Evolutionary conservation across 192 early-diverging fungal species (phyloP).

Genomic region (Chytriomyces sp.): DNA sequence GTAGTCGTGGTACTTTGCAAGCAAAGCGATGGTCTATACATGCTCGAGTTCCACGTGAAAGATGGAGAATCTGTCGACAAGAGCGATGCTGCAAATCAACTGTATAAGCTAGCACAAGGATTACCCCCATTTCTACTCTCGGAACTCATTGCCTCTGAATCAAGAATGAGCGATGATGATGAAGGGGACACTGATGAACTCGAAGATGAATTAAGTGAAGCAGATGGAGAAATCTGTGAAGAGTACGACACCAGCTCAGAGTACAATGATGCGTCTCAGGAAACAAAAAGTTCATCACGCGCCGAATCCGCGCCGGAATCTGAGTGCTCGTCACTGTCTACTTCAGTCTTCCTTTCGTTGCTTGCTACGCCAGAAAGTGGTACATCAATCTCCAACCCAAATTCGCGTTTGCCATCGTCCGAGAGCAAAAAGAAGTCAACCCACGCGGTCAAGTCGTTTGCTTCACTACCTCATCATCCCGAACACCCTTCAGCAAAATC

Average conservation of each 20-base stretch:
- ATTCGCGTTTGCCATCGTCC: not conserved
- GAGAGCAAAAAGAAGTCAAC: not conserved
- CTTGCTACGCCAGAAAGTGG: constrained; percentile 3
- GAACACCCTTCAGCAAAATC: not conserved
- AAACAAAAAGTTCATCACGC: constrained; percentile 1
- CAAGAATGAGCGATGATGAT: constrained; percentile 30
- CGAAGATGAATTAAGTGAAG: constrained; percentile 14
- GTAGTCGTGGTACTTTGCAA: constrained; percentile 61
- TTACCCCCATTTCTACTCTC: constrained; percentile 21
- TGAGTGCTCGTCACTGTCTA: constrained; percentile 36
- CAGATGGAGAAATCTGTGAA: constrained; percentile 4
- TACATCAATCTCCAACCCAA: not conserved
- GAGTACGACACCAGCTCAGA: not conserved
- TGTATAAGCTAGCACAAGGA: constrained; percentile 18
- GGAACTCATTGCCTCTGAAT: constrained; percentile 12
- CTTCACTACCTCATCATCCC: not conserved
- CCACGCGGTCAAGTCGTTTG: not conserved
- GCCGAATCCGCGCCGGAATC: constrained; percentile 24
- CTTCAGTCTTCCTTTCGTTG: constrained; percentile 37
- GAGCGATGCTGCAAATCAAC: constrained; percentile 22
- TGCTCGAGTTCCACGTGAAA: constrained; percentile 60
- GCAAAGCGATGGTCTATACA: constrained; percentile 61
- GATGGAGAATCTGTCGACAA: constrained; percentile 22
- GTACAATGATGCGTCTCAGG: not conserved
- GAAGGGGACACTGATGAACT: constrained; percentile 13